Evolutionary conservation across 2,329 filamentous ascomycete genomes (phyloP).

Genomic region (Colletotrichum destructivum): DNA sequence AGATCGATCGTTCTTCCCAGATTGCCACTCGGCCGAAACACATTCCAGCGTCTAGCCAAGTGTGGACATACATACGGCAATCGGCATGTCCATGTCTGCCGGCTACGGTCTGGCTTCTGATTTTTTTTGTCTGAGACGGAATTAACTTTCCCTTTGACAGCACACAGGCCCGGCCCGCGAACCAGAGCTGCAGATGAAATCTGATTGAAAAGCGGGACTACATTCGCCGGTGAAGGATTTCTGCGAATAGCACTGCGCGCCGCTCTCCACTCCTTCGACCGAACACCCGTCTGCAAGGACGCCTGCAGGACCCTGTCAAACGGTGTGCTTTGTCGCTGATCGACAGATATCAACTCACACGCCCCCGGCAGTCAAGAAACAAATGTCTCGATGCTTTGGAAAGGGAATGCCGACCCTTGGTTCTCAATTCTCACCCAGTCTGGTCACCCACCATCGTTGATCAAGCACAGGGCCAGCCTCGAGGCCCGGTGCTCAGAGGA

Average conservation of each 20-base stretch:
- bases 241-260: conserved; percentile 25
- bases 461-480: background rate
- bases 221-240: conserved; percentile 36
- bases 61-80: background rate
- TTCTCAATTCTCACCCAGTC: background rate
- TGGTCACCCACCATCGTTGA: background rate
- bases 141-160: conserved; percentile 36
- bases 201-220: conserved; percentile 30
- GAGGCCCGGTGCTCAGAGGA: background rate
- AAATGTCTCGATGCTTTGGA: background rate
- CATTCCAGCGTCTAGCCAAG: conserved; percentile 18
- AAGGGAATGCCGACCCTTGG: background rate
- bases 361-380: background rate
- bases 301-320: conserved; percentile 37
- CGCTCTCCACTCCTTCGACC: conserved; percentile 34
- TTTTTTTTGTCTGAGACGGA: conserved; percentile 17
- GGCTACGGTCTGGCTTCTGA: conserved; percentile 11
- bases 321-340: conserved; percentile 22
- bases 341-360: conserved; percentile 5
- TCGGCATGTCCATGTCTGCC: background rate
- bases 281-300: conserved; percentile 30
- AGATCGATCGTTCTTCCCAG: conserved; percentile 12
- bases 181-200: conserved; percentile 39
- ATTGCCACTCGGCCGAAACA: conserved; percentile 23
- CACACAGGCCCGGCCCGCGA: conserved; percentile 39